A percentile compares a stretch with the other conserved stretches of the same genome.
phyloP scores from a whole-genome alignment of 257 asterid species.

The Gentiana straminea region DNA sequence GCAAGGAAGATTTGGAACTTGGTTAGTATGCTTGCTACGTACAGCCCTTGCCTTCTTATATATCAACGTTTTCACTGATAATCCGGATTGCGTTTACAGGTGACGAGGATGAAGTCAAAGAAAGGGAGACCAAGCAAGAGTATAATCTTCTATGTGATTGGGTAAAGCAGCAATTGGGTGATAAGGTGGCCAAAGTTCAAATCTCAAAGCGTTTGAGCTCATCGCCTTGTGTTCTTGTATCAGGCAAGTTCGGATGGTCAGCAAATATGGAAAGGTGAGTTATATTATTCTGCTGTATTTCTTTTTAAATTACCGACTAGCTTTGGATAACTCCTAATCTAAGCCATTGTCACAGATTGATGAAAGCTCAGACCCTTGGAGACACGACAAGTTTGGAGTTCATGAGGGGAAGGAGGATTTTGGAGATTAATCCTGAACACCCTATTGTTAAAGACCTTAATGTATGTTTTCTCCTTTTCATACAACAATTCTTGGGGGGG shows the following conservation, averaged over 20 bases:
- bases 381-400: conserved; percentile 86
- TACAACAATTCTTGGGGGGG: not conserved
- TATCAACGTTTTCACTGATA: not conserved
- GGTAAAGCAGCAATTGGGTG: conserved; percentile 95
- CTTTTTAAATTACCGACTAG: not conserved
- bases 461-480: conserved; percentile 27
- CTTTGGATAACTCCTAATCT: not conserved
- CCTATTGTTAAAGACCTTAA: conserved; percentile 89
- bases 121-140: conserved; percentile 80
- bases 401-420: conserved; percentile 94
- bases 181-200: conserved; percentile 94
- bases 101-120: conserved; percentile 83
- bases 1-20: conserved; percentile 97
- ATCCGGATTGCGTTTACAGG: conserved; percentile 23
- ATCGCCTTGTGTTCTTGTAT: conserved; percentile 98
- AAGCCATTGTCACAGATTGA: conserved; percentile 39
- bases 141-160: conserved; percentile 83
- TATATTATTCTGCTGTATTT: not conserved
- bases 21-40: conserved; percentile 34
- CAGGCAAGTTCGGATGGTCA: conserved; percentile 99
- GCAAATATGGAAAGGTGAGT: conserved; percentile 98
- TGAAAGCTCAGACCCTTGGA: conserved; percentile 95
- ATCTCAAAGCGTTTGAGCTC: conserved; percentile 85
- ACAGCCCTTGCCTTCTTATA: not conserved
- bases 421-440: conserved; percentile 94